These are phyloP conservation scores for Ogataea nonfermentans DNA, from an alignment of 805 yeast genomes.

Conservation along the genomic window DNA sequence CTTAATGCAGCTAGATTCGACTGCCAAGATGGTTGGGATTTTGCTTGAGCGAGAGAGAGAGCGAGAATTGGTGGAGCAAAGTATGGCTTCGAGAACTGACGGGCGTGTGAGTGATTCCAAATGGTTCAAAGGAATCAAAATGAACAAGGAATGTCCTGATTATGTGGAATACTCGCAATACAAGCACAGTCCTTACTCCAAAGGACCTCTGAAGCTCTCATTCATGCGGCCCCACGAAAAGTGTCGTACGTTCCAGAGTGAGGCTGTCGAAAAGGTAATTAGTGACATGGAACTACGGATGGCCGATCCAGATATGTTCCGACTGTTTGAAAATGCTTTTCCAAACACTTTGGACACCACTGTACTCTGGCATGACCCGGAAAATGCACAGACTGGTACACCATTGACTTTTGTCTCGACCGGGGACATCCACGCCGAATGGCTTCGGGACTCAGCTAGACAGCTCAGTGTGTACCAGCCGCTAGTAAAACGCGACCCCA, in stretches of 20 bases:
- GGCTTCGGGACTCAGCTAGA: conserved; percentile 86
- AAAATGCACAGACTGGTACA: conserved; percentile 16
- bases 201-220: conserved; percentile 57
- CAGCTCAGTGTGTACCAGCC: conserved; percentile 76
- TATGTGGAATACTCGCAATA: conserved; percentile 58
- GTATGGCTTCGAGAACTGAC: not conserved
- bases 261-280: conserved; percentile 60
- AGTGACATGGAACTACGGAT: conserved; percentile 49
- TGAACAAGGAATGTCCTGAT: conserved; percentile 47
- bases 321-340: conserved; percentile 75
- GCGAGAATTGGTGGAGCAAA: conserved; percentile 2
- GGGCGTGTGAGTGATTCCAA: not conserved
- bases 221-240: conserved; percentile 70
- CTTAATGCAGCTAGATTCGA: conserved; percentile 4
- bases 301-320: conserved; percentile 61
- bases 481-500: conserved; percentile 49
- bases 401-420: conserved; percentile 80
- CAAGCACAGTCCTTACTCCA: conserved; percentile 55
- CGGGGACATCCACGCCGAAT: conserved; percentile 92
- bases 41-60: not conserved
- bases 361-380: conserved; percentile 60
- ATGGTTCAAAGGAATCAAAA: conserved; percentile 26
- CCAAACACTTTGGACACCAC: conserved; percentile 92
- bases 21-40: not conserved
- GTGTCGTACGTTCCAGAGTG: conserved; percentile 72